Conservation (phyloP, 177 flowering plant genomes). For the Vitis hybrid region DNA sequence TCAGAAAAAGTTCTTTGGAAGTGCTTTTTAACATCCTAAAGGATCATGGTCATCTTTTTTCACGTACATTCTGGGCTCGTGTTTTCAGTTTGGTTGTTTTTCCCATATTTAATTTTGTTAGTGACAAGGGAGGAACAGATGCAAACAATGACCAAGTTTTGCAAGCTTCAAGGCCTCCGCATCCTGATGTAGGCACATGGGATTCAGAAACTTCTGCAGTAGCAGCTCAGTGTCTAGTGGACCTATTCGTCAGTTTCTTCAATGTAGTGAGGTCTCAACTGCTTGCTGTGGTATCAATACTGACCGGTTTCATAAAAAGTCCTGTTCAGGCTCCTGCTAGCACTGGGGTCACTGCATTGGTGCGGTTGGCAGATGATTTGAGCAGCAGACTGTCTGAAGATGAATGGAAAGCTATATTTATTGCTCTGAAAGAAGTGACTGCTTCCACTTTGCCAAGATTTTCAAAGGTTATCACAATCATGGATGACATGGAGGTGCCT, state of each 20-base stretch:
- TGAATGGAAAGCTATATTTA: slow-evolving; percentile 75
- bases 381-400: slow-evolving; percentile 65
- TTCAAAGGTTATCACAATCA: slow-evolving; percentile 53
- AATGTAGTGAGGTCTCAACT: slow-evolving; percentile 63
- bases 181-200: slow-evolving; percentile 54
- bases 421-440: slow-evolving; percentile 71
- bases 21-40: slow-evolving; percentile 92
- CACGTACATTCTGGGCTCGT: slow-evolving; percentile 71
- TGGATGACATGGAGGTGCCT: slow-evolving; percentile 68
- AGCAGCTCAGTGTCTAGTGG: slow-evolving; percentile 77
- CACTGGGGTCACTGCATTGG: slow-evolving; percentile 73
- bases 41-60: slow-evolving; percentile 96
- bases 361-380: slow-evolving; percentile 62
- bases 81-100: slow-evolving; percentile 63
- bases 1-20: slow-evolving; percentile 89
- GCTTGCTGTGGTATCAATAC: slow-evolving; percentile 53
- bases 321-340: slow-evolving; percentile 73
- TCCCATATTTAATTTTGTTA: slow-evolving; percentile 58
- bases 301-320: slow-evolving; percentile 55
- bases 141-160: slow-evolving; percentile 31
- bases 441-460: slow-evolving; percentile 57
- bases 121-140: slow-evolving; percentile 29
- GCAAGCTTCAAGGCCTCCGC: slow-evolving; percentile 28
- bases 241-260: slow-evolving; percentile 70
- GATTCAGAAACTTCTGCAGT: slow-evolving; percentile 76